Evolutionary conservation across 140 eudicot species (phyloP).

Genomic region (Cichorium intybus): DNA sequence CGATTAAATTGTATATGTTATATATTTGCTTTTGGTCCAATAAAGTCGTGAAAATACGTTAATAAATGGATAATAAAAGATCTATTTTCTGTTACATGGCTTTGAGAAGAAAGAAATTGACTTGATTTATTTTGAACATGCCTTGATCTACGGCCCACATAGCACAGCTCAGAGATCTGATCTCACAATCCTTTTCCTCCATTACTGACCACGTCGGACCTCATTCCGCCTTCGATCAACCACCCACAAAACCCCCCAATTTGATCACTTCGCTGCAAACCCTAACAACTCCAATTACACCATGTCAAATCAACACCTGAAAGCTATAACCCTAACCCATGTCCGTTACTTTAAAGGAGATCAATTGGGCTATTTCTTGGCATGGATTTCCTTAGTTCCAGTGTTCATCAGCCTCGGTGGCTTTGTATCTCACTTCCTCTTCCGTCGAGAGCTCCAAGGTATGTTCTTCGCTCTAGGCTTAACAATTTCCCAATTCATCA

Average conservation of each 20-base stretch:
- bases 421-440: constrained; percentile 69
- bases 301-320: constrained; percentile 20
- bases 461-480: constrained; percentile 75
- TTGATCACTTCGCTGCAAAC: neutral
- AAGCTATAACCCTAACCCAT: constrained; percentile 76
- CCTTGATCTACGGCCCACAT: neutral
- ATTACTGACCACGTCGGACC: constrained; percentile 6
- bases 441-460: constrained; percentile 84
- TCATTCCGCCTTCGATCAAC: constrained; percentile 1
- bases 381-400: constrained; percentile 83
- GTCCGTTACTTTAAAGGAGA: constrained; percentile 81
- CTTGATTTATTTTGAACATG: neutral
- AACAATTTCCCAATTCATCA: constrained; percentile 55
- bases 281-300: neutral
- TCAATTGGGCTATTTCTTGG: constrained; percentile 59
- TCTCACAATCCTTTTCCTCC: neutral
- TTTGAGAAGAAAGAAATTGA: neutral
- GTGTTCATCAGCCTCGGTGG: constrained; percentile 87
- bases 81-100: neutral
- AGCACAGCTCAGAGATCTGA: constrained; percentile 2
- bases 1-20: too few relatives aligned
- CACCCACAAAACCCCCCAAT: constrained; percentile 10
- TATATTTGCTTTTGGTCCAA: too few relatives aligned
- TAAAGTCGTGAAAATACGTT: too few relatives aligned
- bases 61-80: neutral